Conservation (phyloP, 1,284 basidiomycete species). For the Ganoderma lucidum region DNA sequence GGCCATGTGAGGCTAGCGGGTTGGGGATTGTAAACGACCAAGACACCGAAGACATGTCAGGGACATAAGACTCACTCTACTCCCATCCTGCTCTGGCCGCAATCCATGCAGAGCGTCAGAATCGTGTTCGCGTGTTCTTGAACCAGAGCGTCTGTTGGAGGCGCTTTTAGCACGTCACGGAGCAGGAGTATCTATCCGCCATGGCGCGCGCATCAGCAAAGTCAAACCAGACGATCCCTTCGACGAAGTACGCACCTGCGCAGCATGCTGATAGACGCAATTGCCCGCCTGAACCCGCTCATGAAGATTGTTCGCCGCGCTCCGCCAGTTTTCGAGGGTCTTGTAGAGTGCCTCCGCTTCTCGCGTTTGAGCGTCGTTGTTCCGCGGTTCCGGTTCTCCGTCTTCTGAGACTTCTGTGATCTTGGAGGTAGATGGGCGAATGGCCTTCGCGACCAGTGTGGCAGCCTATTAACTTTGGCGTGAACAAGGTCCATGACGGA, state of each 20-base stretch:
- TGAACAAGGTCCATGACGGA: slow-evolving; percentile 3
- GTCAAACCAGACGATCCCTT: slow-evolving; percentile 17
- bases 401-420: slow-evolving; percentile 32
- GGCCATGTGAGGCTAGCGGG: slow-evolving; percentile 50
- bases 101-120: slow-evolving; percentile 42
- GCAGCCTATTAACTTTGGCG: slow-evolving; percentile 28
- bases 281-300: slow-evolving; percentile 41
- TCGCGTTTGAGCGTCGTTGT: slow-evolving; percentile 19
- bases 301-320: slow-evolving; percentile 35
- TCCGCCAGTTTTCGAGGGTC: slow-evolving; percentile 38
- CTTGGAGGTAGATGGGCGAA: slow-evolving; percentile 16
- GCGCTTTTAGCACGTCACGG: slow-evolving; percentile 50
- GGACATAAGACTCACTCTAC: slow-evolving; percentile 43
- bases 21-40: slow-evolving; percentile 5
- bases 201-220: slow-evolving; percentile 7
- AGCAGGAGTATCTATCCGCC: slow-evolving; percentile 51
- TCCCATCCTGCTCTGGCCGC: slow-evolving; percentile 42
- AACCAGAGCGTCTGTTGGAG: slow-evolving; percentile 46
- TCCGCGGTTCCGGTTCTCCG: slow-evolving; percentile 23
- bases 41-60: slow-evolving; percentile 1
- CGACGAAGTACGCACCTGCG: slow-evolving; percentile 39
- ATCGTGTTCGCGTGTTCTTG: slow-evolving; percentile 44
- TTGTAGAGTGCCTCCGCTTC: slow-evolving; percentile 39
- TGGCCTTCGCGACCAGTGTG: slow-evolving; percentile 37
- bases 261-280: slow-evolving; percentile 44